These are phyloP conservation scores for Papiliotrema nemorosa DNA, from an alignment of 1,284 basidiomycete genomes.

Conservation along the genomic window DNA sequence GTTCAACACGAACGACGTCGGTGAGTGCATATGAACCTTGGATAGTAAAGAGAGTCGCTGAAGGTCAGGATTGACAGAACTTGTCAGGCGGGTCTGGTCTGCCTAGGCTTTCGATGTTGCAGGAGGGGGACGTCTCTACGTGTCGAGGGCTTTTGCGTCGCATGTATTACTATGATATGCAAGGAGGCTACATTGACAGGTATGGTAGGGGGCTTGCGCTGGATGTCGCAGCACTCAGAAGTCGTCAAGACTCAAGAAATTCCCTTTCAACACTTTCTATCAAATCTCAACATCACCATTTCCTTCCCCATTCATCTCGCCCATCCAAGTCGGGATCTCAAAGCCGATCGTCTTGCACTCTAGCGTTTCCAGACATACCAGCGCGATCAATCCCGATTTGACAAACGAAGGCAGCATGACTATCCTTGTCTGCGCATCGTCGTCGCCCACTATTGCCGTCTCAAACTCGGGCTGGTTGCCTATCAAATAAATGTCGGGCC, in stretches of 20 bases:
- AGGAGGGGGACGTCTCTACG: neutral
- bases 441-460: conserved; percentile 62
- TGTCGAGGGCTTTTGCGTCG: neutral
- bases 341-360: conserved; percentile 52
- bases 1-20: conserved; percentile 96
- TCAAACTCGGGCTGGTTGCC: conserved; percentile 84
- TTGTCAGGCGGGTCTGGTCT: conserved; percentile 63
- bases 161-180: neutral
- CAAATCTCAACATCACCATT: conserved; percentile 16
- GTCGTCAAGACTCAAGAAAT: no score
- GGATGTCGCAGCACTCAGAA: no score
- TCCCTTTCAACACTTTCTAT: no score
- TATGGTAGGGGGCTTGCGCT: no score
- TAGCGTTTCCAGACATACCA: conserved; percentile 61
- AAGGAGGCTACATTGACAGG: neutral
- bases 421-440: conserved; percentile 58
- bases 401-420: conserved; percentile 81
- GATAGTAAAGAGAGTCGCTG: neutral
- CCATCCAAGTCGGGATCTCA: conserved; percentile 46
- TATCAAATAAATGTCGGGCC: conserved; percentile 87
- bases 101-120: conserved; percentile 49
- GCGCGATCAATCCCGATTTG: conserved; percentile 59
- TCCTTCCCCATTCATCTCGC: conserved; percentile 14
- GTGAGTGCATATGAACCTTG: conserved; percentile 53
- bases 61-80: conserved; percentile 63